Evolutionary conservation across 306 rosid species (phyloP).

Genomic region (Acmispon strigosus): DNA sequence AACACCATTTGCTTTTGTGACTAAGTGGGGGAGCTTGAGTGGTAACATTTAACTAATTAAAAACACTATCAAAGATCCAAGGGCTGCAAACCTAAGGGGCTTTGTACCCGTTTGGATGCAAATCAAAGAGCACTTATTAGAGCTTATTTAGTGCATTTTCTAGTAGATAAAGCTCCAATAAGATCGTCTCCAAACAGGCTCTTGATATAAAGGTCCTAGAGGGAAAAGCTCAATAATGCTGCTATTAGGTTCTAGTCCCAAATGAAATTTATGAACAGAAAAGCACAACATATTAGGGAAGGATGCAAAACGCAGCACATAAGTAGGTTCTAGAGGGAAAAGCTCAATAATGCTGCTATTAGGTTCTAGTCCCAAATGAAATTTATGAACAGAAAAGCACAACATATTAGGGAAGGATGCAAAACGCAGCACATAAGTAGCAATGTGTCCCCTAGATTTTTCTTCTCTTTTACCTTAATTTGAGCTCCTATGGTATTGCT

Average conservation of each 20-base stretch:
- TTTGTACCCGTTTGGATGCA: background rate
- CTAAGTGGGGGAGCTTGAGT: background rate
- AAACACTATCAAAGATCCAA: background rate
- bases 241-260: background rate
- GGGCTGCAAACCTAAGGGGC: background rate
- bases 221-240: background rate
- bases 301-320: background rate
- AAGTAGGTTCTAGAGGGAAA: background rate
- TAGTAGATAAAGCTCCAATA: no score
- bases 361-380: background rate
- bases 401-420: background rate
- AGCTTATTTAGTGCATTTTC: no score
- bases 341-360: background rate
- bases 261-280: background rate
- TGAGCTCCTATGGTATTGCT: background rate
- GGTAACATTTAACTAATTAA: background rate
- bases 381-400: background rate
- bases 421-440: background rate
- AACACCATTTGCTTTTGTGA: background rate
- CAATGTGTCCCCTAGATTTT: background rate
- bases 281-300: background rate
- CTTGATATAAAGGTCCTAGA: background rate
- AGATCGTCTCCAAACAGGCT: no score
- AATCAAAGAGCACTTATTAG: no score
- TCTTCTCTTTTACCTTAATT: background rate